Evolutionary conservation across 495 filamentous ascomycete species (phyloP).

Genomic region (Daldinia caldariorum): DNA sequence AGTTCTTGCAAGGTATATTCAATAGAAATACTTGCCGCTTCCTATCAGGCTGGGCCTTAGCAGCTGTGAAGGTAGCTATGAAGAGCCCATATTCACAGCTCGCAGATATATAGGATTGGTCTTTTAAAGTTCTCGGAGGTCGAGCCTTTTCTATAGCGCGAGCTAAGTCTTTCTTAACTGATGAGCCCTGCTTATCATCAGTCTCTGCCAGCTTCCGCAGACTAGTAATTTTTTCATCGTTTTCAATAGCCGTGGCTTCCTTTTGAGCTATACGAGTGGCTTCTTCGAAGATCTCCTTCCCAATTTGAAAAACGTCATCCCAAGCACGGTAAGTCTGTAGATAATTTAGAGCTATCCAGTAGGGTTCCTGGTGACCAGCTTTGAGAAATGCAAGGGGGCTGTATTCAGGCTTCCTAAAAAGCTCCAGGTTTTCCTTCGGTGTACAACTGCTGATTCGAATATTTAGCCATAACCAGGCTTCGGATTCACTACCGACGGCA

Average conservation of each 20-base stretch:
- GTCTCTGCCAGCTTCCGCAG: slow-evolving; percentile 2
- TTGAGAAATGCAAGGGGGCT: slow-evolving; percentile 41
- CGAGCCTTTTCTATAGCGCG: slow-evolving; percentile 17
- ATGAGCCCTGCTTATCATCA: slow-evolving; percentile 2
- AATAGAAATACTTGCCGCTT: slow-evolving; percentile 45
- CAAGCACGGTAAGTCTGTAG: slow-evolving; percentile 16
- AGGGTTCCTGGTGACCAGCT: slow-evolving; percentile 23
- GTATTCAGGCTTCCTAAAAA: slow-evolving; percentile 31
- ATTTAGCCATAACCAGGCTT: slow-evolving; percentile 35
- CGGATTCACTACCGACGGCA: slow-evolving; percentile 18
- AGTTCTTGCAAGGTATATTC: no score
- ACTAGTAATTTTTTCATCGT: slow-evolving; percentile 17
- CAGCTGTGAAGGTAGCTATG: slow-evolving; percentile 45
- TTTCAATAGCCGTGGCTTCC: slow-evolving; percentile 19
- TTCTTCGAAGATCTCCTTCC: slow-evolving; percentile 27
- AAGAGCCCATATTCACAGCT: slow-evolving; percentile 51
- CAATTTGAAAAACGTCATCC: slow-evolving; percentile 30
- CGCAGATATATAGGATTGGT: slow-evolving; percentile 7
- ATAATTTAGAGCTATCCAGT: slow-evolving; percentile 19
- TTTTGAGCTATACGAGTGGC: slow-evolving; percentile 20
- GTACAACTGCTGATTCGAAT: slow-evolving; percentile 34
- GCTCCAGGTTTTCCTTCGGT: slow-evolving; percentile 32
- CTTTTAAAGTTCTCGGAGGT: slow-evolving; percentile 14
- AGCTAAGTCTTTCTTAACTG: slow-evolving; percentile 19
- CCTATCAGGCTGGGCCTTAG: slow-evolving; percentile 42